Conservation (phyloP, 495 filamentous ascomycete species). For the Penicillium subrubescens region DNA sequence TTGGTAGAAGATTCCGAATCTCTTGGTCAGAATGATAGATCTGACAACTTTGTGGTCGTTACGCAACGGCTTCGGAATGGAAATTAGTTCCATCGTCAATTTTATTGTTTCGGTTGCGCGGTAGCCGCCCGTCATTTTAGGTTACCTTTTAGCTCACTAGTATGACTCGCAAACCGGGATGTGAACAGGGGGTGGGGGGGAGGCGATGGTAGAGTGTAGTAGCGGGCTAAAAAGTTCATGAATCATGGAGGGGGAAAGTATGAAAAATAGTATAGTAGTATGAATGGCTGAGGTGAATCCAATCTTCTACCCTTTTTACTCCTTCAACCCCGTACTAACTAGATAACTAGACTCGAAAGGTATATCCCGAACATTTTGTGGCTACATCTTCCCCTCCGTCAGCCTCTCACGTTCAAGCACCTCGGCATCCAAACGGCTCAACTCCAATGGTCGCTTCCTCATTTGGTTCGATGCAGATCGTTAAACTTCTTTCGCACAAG, state of each 20-base stretch:
- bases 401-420: slow-evolving; percentile 1
- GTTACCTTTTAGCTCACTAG: slow-evolving; percentile 1
- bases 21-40: background rate
- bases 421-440: slow-evolving; percentile 4
- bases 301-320: background rate
- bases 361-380: background rate
- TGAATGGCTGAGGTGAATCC: background rate
- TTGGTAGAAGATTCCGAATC: background rate
- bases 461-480: slow-evolving; percentile 20
- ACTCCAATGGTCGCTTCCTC: slow-evolving; percentile 1
- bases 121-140: slow-evolving; percentile 19
- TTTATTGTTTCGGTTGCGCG: slow-evolving; percentile 16
- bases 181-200: background rate
- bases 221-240: background rate
- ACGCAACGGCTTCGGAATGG: background rate
- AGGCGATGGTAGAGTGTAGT: background rate
- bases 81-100: background rate
- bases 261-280: background rate
- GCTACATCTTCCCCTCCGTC: background rate
- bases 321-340: background rate
- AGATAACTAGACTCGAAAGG: background rate
- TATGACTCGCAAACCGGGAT: background rate
- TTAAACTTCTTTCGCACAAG: background rate
- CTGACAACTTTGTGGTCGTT: background rate
- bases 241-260: background rate